phyloP scores from a whole-genome alignment of 139 green algal genomes.

The Coccomyxa sp. region DNA sequence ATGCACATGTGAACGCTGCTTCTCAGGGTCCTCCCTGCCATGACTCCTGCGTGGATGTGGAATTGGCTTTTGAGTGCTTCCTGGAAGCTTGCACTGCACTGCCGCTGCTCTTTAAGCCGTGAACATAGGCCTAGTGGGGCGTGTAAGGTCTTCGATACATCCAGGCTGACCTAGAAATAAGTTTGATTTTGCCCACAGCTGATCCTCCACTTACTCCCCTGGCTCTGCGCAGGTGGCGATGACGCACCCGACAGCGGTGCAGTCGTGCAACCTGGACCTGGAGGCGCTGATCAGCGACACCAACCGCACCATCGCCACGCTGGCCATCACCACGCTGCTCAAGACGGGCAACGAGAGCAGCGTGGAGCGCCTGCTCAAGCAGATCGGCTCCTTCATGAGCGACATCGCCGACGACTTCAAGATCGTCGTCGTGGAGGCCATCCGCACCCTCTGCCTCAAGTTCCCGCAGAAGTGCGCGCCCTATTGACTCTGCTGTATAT shows the following conservation, averaged over 20 bases:
- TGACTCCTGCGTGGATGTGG: too few relatives aligned
- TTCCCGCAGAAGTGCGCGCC: constrained; percentile 67
- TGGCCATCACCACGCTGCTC: constrained; percentile 99
- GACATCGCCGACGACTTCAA: constrained; percentile 99
- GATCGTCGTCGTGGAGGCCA: constrained; percentile 96
- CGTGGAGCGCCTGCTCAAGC: constrained; percentile 98
- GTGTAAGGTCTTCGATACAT: too few relatives aligned
- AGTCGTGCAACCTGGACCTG: constrained; percentile 99
- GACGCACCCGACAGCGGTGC: constrained; percentile 88
- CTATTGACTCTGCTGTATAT: too few relatives aligned
- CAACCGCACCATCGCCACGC: constrained; percentile 94
- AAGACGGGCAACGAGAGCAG: constrained; percentile 96
- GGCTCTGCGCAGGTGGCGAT: constrained; percentile 94
- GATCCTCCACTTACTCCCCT: too few relatives aligned
- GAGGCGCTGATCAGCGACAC: constrained; percentile 93
- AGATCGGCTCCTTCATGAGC: constrained; percentile 96
- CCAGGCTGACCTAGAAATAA: too few relatives aligned
- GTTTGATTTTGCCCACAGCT: too few relatives aligned
- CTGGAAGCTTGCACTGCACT: too few relatives aligned
- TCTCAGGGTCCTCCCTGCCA: too few relatives aligned
- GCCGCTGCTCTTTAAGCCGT: too few relatives aligned
- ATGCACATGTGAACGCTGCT: too few relatives aligned
- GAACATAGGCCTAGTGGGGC: too few relatives aligned
- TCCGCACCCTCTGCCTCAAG: constrained; percentile 95
- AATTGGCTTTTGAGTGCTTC: too few relatives aligned